Base-by-base conservation (phyloP, 202 grass and related monocot species). In the Schoenoplectus tabernaemontani region DNA sequence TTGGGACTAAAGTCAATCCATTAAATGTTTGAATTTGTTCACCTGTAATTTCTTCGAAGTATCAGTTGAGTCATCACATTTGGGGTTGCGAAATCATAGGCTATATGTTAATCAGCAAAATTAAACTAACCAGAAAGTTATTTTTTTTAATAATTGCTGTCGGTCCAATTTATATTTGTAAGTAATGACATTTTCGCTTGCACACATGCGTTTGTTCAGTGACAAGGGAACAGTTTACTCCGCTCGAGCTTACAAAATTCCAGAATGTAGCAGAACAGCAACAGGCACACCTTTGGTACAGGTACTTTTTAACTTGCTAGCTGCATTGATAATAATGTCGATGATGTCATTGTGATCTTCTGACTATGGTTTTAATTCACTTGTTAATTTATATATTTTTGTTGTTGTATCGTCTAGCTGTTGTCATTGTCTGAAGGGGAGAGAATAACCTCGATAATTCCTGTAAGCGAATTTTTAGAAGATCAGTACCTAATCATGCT, bases 171-270 rank as follows among this genome's bases (percentile, higher is more conserved):
- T 82, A 58, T 61, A 82, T 80, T 64, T 23, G 34, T 34, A 44
- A 16, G 54, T 70, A 59, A 37, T 72, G 43, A 17, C 66, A 50
- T 69, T 48, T 79, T 82, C 8, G 42, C 12, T 76, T 9, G 74
- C 79, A 79, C 24, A 63, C 69, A 43, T 78, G 76, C 63, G 79
- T 65, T 87, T 26, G n/a, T 86, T 76, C 96, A 98, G 91, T 82
- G 91, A 98, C 47, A 89, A 95, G 83, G 96, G 96, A 82, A 86
- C 90, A 77, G 96, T 98, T 58, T 98, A 95, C 76, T 98, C 96
- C 59, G 89, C 86, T 43, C 96, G 89, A 83, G 91, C 91, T 72
- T 98, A 98, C 68, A 88, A 88, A 83, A 92, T 95, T 83, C 90
- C 96, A 64, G 91, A 98, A 85, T 98, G 89, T 73, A 95, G 91